A percentile compares a stretch with the other conserved stretches of the same genome.
phyloP scores from a whole-genome alignment of 2,329 filamentous ascomycete genomes.

The Penicillium rolfsii region DNA sequence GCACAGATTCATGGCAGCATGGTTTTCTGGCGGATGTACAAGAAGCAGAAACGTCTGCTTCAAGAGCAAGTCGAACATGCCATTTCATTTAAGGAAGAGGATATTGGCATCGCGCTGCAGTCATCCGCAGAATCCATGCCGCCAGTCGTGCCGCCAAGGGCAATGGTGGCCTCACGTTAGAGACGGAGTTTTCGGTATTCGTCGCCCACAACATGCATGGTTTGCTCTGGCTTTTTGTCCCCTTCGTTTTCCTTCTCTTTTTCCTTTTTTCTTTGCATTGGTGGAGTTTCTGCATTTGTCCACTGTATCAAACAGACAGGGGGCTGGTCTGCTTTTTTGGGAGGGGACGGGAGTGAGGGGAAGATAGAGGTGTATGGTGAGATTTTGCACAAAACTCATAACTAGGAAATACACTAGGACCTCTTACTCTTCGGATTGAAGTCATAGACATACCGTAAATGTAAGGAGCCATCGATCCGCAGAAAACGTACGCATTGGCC shows the following conservation, averaged over 20 bases:
- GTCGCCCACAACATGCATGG: not conserved
- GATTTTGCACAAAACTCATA: not conserved
- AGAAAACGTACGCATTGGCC: not conserved
- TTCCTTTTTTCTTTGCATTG: not conserved
- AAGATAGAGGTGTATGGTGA: not conserved
- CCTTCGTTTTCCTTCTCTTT: not conserved
- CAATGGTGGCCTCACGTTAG: not conserved
- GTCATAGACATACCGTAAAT: not conserved
- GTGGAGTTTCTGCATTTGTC: not conserved
- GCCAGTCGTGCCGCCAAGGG: not conserved
- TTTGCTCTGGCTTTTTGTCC: not conserved
- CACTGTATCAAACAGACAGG: not conserved
- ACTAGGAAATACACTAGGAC: not conserved
- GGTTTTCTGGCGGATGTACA: constrained; percentile 48
- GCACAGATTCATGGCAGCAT: constrained; percentile 50
- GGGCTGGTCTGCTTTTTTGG: not conserved
- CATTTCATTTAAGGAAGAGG: not conserved
- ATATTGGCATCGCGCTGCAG: constrained; percentile 1
- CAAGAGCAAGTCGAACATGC: not conserved
- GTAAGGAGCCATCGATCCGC: not conserved
- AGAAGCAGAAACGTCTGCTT: constrained; percentile 19
- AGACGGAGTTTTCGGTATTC: not conserved
- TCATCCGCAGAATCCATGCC: not conserved
- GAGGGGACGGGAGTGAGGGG: too few species aligned
- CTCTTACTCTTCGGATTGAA: too few species aligned